Conservation (phyloP, 495 filamentous ascomycete genomes). For the Daldinia bambusicola region DNA sequence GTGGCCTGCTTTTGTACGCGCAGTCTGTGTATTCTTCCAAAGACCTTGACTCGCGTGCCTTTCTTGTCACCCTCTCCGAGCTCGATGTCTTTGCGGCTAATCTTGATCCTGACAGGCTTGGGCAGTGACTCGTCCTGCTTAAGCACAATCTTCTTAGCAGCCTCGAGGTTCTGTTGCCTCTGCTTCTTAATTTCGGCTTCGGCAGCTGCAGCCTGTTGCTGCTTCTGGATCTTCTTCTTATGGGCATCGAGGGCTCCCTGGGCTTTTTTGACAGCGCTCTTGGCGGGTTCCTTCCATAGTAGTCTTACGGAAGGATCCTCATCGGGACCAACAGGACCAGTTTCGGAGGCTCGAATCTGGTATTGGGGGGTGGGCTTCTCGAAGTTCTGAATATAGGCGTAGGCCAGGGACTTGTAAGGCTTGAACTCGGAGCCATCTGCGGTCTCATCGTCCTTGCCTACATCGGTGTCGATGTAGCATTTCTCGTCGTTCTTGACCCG, state of each 20-base stretch:
- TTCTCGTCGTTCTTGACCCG: conserved; percentile 60
- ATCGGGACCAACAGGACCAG: conserved; percentile 70
- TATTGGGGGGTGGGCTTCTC: conserved; percentile 69
- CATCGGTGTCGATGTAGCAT: conserved; percentile 82
- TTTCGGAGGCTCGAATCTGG: conserved; percentile 73
- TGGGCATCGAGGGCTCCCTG: conserved; percentile 74
- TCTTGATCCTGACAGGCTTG: conserved; percentile 77
- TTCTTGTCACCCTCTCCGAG: conserved; percentile 70
- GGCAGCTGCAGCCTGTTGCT: conserved; percentile 71
- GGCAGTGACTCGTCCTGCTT: conserved; percentile 84
- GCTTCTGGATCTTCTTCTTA: conserved; percentile 81
- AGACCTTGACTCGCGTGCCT: conserved; percentile 82
- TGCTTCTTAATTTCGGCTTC: conserved; percentile 79
- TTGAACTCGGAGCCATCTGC: conserved; percentile 73
- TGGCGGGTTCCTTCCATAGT: conserved; percentile 85
- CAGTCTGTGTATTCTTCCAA: conserved; percentile 86
- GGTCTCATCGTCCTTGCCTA: conserved; percentile 73
- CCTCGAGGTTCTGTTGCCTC: conserved; percentile 70
- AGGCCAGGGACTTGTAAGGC: conserved; percentile 82
- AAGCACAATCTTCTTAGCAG: conserved; percentile 86
- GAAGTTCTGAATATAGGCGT: conserved; percentile 78
- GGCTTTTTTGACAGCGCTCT: conserved; percentile 85
- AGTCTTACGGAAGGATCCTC: conserved; percentile 61
- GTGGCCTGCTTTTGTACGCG: conserved; percentile 86
- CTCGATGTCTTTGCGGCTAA: conserved; percentile 74